phyloP scores from a whole-genome alignment of 2,329 filamentous ascomycete species.

The Fusarium cicatricum region DNA sequence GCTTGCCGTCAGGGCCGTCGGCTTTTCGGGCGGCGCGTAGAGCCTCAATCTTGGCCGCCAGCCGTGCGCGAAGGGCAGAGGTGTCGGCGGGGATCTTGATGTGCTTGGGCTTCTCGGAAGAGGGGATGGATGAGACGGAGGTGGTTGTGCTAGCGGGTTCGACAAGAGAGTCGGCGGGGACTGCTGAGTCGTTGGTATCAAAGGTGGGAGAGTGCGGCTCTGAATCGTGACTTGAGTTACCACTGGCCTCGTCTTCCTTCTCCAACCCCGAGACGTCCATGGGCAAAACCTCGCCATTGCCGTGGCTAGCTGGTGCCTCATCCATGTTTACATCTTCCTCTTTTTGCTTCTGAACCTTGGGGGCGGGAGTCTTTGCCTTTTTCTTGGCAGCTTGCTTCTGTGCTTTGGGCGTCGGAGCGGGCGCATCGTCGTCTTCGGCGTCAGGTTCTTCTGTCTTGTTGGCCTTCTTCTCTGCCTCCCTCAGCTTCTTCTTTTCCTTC shows the following conservation, averaged over 20 bases:
- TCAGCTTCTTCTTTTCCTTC: constrained; percentile 56
- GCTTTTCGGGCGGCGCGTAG: constrained; percentile 88
- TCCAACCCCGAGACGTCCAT: constrained; percentile 43
- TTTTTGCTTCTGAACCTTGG: constrained; percentile 30
- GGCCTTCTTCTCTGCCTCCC: constrained; percentile 54
- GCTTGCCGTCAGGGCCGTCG: constrained; percentile 79
- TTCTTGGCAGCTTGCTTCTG: constrained; percentile 43
- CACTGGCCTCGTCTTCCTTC: constrained; percentile 55
- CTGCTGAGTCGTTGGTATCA: constrained; percentile 59
- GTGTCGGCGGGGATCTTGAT: constrained; percentile 75
- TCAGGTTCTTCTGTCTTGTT: constrained; percentile 50
- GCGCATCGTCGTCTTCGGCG: constrained; percentile 41
- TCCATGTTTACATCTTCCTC: constrained; percentile 24
- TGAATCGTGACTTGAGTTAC: constrained; percentile 62
- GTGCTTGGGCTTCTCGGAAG: constrained; percentile 69
- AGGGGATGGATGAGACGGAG: constrained; percentile 72
- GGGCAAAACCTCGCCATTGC: constrained; percentile 31
- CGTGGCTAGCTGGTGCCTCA: constrained; percentile 8
- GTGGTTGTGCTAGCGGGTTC: constrained; percentile 68
- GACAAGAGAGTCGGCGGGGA: constrained; percentile 48
- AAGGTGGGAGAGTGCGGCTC: constrained; percentile 60
- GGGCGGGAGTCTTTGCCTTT: constrained; percentile 33
- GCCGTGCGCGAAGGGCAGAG: constrained; percentile 77
- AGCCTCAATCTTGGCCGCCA: constrained; percentile 84
- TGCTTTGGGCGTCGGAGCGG: constrained; percentile 35